Evolutionary conservation across 2,329 filamentous ascomycete species (phyloP).

Genomic region (Fusarium neocosmosporiellum): DNA sequence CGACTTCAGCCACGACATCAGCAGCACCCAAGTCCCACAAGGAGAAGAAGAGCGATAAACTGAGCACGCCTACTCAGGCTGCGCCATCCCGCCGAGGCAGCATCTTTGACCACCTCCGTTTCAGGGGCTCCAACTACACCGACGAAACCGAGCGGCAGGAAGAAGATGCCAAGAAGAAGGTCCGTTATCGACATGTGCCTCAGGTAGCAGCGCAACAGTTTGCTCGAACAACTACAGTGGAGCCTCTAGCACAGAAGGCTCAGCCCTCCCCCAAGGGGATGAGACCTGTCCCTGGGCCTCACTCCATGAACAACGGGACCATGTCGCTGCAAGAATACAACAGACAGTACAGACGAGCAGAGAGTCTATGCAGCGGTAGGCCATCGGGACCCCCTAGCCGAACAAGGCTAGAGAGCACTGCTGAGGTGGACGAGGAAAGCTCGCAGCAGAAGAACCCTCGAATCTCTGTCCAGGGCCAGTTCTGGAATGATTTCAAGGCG

Average conservation of each 20-base stretch:
- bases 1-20: not conserved
- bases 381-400: constrained; percentile 52
- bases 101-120: constrained; percentile 38
- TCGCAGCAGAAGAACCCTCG: constrained; percentile 29
- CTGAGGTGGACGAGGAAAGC: constrained; percentile 45
- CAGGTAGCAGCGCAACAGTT: constrained; percentile 67
- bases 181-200: constrained; percentile 62
- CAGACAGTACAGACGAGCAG: constrained; percentile 51
- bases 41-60: constrained; percentile 23
- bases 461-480: constrained; percentile 48
- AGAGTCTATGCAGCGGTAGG: constrained; percentile 45
- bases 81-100: constrained; percentile 32
- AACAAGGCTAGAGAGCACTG: constrained; percentile 51
- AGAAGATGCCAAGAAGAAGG: constrained; percentile 20
- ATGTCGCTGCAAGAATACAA: constrained; percentile 50
- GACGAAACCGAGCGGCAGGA: constrained; percentile 35
- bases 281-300: constrained; percentile 38
- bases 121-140: constrained; percentile 42
- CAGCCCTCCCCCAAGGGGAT: constrained; percentile 57
- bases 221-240: constrained; percentile 62
- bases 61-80: constrained; percentile 1
- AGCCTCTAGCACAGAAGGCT: constrained; percentile 48
- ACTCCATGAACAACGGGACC: constrained; percentile 37
- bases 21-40: constrained; percentile 17
- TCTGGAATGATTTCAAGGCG: constrained; percentile 22